Evolutionary conservation across 2,329 filamentous ascomycete species (phyloP).

Genomic region (Pseudogymnoascus sp.): DNA sequence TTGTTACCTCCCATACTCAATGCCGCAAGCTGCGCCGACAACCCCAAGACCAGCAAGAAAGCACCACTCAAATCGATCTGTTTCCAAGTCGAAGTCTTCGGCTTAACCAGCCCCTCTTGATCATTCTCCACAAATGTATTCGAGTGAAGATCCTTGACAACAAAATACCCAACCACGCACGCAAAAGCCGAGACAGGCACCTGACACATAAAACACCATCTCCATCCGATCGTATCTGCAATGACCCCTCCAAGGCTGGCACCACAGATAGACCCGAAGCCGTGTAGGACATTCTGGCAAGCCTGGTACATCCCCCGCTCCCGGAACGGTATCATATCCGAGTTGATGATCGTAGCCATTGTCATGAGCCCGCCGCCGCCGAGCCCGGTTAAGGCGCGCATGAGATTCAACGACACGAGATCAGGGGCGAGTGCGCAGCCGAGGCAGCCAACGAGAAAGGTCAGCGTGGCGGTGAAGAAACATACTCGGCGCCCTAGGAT

Average conservation of each 20-base stretch:
- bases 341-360: conserved; percentile 59
- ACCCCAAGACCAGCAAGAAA: conserved; percentile 48
- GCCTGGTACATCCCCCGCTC: conserved; percentile 54
- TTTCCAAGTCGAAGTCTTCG: conserved; percentile 39
- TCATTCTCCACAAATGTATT: conserved; percentile 15
- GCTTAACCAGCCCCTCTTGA: conserved; percentile 19
- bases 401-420: conserved; percentile 54
- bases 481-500: conserved; percentile 57
- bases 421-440: conserved; percentile 57
- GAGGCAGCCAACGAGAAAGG: conserved; percentile 57
- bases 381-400: conserved; percentile 61
- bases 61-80: conserved; percentile 54
- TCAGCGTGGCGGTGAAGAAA: conserved; percentile 57
- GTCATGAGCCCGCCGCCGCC: conserved; percentile 64
- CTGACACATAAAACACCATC: conserved; percentile 60
- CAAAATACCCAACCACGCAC: conserved; percentile 45
- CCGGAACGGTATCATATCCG: conserved; percentile 55
- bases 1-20: conserved; percentile 52
- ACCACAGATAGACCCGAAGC: conserved; percentile 56
- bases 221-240: conserved; percentile 60
- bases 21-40: conserved; percentile 51
- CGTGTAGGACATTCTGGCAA: conserved; percentile 53
- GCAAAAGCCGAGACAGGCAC: conserved; percentile 53
- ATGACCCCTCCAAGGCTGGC: conserved; percentile 60
- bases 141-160: conserved; percentile 40